These are phyloP conservation scores for Xylaria sp. DNA, from an alignment of 495 filamentous ascomycete genomes.

Conservation along the genomic window DNA sequence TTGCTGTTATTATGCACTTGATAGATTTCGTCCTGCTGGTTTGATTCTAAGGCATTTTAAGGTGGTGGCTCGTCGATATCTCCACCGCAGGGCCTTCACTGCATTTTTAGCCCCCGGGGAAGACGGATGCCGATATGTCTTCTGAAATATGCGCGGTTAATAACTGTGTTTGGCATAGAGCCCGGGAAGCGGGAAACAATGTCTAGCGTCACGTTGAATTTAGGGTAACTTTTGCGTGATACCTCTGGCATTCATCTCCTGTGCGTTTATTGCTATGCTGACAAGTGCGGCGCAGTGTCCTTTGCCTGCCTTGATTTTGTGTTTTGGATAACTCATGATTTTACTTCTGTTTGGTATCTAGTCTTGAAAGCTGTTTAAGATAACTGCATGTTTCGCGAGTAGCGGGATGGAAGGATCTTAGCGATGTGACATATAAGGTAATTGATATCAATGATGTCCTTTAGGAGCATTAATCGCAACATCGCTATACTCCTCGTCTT, in stretches of 20 bases:
- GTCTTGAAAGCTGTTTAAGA: too few species aligned
- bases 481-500: too few species aligned
- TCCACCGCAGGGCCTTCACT: not conserved
- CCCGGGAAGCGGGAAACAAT: not conserved
- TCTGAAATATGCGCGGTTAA: not conserved
- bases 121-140: too few species aligned
- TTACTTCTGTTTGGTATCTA: not conserved
- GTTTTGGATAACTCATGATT: not conserved
- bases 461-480: too few species aligned
- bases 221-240: not conserved
- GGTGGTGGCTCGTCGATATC: not conserved
- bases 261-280: not conserved
- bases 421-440: not conserved
- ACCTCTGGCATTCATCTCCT: not conserved
- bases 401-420: too few species aligned
- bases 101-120: not conserved
- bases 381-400: too few species aligned
- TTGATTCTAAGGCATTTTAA: not conserved
- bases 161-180: not conserved
- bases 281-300: not conserved
- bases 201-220: not conserved
- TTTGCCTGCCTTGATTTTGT: not conserved
- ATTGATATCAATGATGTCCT: too few species aligned
- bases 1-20: not conserved
- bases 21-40: not conserved